Base-by-base conservation (phyloP, 2,329 filamentous ascomycete genomes). In the Plectosphaerella sp. region DNA sequence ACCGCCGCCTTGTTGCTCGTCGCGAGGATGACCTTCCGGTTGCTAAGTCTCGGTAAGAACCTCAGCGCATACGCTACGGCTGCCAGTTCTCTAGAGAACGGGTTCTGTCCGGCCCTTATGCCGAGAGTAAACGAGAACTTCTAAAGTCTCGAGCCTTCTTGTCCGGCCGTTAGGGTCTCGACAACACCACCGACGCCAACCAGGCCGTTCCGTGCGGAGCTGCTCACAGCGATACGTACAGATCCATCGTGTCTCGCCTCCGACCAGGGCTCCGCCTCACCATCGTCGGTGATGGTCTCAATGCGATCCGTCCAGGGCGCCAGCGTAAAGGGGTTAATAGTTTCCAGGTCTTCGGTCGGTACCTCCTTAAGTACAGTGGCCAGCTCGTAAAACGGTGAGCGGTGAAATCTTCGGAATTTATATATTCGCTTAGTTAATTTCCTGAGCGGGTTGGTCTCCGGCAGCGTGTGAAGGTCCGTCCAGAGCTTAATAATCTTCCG, bases 361-460 rank as follows among this genome's bases (percentile, higher is more conserved):
- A 45, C n/a, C 22, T 63, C 48, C 62, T 69, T n/a, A 48, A 56
- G 15, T 33, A 25, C 25, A 18, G 25, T 47, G n/a, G 45, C 45
- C 16, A 47, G 45, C n/a, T 36, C 18, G 45, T 28, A 11, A 47
- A 36, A 47, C n/a, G n/a, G n/a, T n/a, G n/a, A n/a, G n/a, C n/a
- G n/a, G n/a, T n/a, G n/a, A n/a, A n/a, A n/a, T n/a, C n/a, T n/a
- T n/a, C n/a, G n/a, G n/a, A n/a, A n/a, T n/a, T n/a, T n/a, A n/a
- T n/a, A n/a, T n/a, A n/a, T n/a, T n/a, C n/a, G n/a, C n/a, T n/a
- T n/a, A n/a, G n/a, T n/a, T n/a, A n/a, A n/a, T n/a, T n/a, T n/a
- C n/a, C n/a, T n/a, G n/a, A n/a, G n/a, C n/a, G n/a, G n/a, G n/a
- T n/a, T n/a, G n/a, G n/a, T n/a, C n/a, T n/a, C n/a, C n/a, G n/a